Conservation (phyloP, 176 grass and related monocot genomes). For the Saccharum spontaneum region DNA sequence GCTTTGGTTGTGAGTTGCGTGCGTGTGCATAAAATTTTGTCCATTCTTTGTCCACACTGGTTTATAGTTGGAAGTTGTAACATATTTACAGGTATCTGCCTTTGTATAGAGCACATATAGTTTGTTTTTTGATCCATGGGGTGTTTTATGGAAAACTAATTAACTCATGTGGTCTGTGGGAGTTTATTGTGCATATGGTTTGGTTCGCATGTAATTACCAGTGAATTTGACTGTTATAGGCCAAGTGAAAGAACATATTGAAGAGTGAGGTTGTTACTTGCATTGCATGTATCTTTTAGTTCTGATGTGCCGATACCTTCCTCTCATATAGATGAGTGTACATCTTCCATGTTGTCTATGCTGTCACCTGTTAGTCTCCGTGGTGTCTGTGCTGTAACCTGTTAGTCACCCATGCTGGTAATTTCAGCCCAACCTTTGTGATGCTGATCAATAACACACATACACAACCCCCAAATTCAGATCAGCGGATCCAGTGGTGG, state of each 20-base stretch:
- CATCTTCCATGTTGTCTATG: no score
- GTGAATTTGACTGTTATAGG: background rate
- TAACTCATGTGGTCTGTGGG: background rate
- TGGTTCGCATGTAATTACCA: background rate
- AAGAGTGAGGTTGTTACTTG: background rate
- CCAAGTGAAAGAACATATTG: background rate
- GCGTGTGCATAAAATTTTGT: constrained; percentile 41
- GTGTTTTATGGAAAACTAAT: background rate
- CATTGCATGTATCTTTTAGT: background rate
- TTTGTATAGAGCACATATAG: background rate
- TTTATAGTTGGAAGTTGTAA: background rate
- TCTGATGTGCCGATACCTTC: no score
- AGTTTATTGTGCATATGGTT: background rate
- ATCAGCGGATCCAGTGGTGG: no score
- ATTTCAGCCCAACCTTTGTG: no score
- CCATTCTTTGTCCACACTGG: constrained; percentile 15
- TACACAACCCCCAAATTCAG: no score
- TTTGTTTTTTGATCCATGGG: background rate
- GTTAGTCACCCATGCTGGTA: no score
- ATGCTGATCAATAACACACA: no score
- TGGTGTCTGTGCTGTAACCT: no score
- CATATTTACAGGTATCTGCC: constrained; percentile 8
- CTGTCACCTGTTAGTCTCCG: no score
- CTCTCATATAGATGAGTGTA: no score
- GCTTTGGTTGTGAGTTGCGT: constrained; percentile 2